Conservation (phyloP, 2,329 filamentous ascomycete species). For the Harringtonia lauricola region DNA sequence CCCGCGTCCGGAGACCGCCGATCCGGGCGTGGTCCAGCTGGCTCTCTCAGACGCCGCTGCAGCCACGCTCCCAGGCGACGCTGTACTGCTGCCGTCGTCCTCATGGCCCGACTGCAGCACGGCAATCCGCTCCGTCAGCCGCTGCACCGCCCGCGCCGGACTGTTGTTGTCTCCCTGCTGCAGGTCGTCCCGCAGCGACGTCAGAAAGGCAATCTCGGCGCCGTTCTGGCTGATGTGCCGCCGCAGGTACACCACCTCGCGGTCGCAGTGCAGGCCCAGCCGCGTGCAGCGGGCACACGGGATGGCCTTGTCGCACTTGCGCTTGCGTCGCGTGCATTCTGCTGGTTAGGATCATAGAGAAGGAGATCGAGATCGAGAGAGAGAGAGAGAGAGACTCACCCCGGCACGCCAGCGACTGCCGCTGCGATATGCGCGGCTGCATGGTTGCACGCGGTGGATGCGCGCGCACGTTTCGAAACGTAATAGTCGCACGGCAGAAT, state of each 20-base stretch:
- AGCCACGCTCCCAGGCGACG: no score
- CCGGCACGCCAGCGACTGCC: conserved; percentile 4
- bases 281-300: conserved; percentile 11
- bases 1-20: no score
- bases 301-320: conserved; percentile 14
- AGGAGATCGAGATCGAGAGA: not conserved
- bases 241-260: conserved; percentile 11
- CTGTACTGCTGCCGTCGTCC: no score
- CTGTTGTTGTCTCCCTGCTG: conserved; percentile 2
- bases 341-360: not conserved
- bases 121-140: conserved; percentile 8
- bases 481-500: no score
- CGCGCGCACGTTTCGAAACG: no score
- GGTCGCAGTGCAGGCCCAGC: conserved; percentile 11
- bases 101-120: conserved; percentile 7
- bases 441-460: no score
- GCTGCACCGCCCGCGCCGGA: conserved; percentile 2
- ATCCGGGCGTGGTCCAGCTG: no score
- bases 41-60: not conserved
- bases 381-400: not conserved
- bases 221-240: conserved; percentile 11
- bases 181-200: conserved; percentile 8
- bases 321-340: conserved; percentile 14
- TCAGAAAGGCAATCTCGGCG: conserved; percentile 12
- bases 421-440: conserved; percentile 8